These are phyloP conservation scores for Suhomyces terraborum DNA, from an alignment of 1,139 yeast genomes.

Conservation along the genomic window DNA sequence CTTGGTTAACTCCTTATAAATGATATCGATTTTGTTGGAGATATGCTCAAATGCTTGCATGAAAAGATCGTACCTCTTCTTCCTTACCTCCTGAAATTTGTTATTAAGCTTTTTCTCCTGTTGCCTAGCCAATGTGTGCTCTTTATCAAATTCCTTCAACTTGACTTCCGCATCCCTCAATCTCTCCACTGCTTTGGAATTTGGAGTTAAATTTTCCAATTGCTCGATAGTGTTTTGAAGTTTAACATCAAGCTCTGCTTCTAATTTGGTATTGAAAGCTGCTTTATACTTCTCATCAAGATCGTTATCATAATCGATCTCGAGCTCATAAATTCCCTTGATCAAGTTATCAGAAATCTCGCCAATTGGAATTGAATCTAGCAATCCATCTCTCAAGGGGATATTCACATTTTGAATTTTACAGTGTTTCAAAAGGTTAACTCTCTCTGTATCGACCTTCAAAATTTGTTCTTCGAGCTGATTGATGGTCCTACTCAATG, in stretches of 20 bases:
- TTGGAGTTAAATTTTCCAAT: constrained; percentile 70
- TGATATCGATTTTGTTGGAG: constrained; percentile 66
- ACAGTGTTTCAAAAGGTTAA: constrained; percentile 67
- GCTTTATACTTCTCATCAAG: constrained; percentile 50
- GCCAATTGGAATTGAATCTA: constrained; percentile 51
- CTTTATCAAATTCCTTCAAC: constrained; percentile 62
- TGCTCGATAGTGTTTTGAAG: constrained; percentile 40
- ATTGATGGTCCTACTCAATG: constrained; percentile 35
- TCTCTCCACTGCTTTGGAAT: constrained; percentile 77
- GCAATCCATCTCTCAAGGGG: constrained; percentile 63
- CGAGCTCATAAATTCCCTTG: constrained; percentile 48
- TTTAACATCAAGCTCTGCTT: constrained; percentile 48
- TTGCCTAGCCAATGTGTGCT: constrained; percentile 63
- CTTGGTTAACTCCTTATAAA: constrained; percentile 86
- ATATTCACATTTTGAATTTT: constrained; percentile 69
- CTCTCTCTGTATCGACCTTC: constrained; percentile 57
- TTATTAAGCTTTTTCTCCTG: constrained; percentile 58
- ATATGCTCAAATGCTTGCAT: constrained; percentile 77
- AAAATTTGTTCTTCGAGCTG: constrained; percentile 56
- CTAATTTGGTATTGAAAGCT: constrained; percentile 38
- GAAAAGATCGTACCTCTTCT: constrained; percentile 60
- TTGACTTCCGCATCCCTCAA: constrained; percentile 67
- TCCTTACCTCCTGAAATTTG: constrained; percentile 62
- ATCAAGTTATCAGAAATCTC: constrained; percentile 43
- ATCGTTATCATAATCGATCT: constrained; percentile 53